These are phyloP conservation scores for Fusarium pininemorale DNA, from an alignment of 2,329 filamentous ascomycete genomes.

Conservation along the genomic window DNA sequence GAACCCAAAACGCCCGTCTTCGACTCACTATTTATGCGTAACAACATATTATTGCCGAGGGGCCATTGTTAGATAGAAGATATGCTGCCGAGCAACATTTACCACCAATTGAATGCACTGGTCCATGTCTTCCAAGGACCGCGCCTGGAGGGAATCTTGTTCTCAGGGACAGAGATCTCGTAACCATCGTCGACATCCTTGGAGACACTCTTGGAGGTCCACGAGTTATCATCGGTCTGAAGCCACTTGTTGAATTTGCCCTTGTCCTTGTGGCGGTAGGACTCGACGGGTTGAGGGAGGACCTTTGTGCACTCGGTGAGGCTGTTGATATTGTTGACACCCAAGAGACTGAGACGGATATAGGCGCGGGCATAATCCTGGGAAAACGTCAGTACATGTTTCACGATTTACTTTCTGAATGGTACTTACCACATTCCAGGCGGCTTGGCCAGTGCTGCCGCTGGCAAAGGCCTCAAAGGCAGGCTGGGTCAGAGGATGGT, in stretches of 20 bases:
- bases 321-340: slow-evolving; percentile 65
- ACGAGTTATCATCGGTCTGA: slow-evolving; percentile 39
- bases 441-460: slow-evolving; percentile 44
- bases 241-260: slow-evolving; percentile 42
- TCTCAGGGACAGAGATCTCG: slow-evolving; percentile 31
- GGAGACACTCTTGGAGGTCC: slow-evolving; percentile 40
- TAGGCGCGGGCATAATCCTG: slow-evolving; percentile 63
- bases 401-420: background rate
- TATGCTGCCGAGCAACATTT: background rate
- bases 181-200: slow-evolving; percentile 37
- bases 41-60: background rate
- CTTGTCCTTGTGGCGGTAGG: slow-evolving; percentile 32
- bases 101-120: slow-evolving; percentile 25
- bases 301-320: slow-evolving; percentile 65
- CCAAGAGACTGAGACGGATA: slow-evolving; percentile 62
- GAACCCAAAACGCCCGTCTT: slow-evolving; percentile 2
- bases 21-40: background rate
- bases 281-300: slow-evolving; percentile 49
- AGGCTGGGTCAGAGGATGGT: slow-evolving; percentile 47
- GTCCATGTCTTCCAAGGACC: slow-evolving; percentile 25
- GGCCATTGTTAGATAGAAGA: background rate
- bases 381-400: background rate
- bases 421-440: slow-evolving; percentile 54
- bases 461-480: slow-evolving; percentile 52
- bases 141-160: slow-evolving; percentile 36